Base-by-base conservation (phyloP, 73 alveolate genomes). In the Paramecium primaurelia region DNA sequence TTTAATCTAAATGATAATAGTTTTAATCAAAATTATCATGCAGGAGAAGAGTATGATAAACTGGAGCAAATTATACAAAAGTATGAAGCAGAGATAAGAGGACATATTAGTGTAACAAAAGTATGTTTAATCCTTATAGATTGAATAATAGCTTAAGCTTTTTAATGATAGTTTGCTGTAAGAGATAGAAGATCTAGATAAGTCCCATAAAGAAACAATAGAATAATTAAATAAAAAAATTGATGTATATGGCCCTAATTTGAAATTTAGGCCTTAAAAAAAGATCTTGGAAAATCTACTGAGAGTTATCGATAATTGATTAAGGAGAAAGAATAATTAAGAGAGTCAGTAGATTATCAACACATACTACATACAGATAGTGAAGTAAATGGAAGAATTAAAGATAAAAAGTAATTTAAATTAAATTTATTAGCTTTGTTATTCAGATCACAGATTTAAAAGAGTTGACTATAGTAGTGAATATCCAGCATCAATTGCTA, bases 81-180 rank as follows among this genome's bases (percentile, higher is more conserved):
- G 37, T 60, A 71, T 26, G 96, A 93, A 88, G 54, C 47, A 26
- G 96, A 93, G 40, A 83, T 92, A 22, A 26, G 96, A 54, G 84
- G 84, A 69, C 96, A 93, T 87, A 88, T 93, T 25, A 93, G 92
- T 51, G 94, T 86, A 86, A 22, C 10, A 84, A 28, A 34, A 54
- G 69, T 54, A 12, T 54, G 32, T 32, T 28, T 42, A 58, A 16
- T 36, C 7, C 38, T 16, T 20, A 12, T 69, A 86, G 93, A 30
- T 93, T 12, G 96, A 93, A 75, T 75, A 93, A 54, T 54, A 93
- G 71, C 44, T 93, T 92, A 93, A 93, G 58, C 60, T 93, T 22
- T 93, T 75, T 26, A 93, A 75, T 25, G 96, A 93, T 36, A 86
- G 90, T 34, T 37, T 93, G 6, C 34, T 85, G 32, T 85, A 93